Evolutionary conservation across 73 alveolate genomes (phyloP).

Genomic region (Tetrahymena elliotti): DNA sequence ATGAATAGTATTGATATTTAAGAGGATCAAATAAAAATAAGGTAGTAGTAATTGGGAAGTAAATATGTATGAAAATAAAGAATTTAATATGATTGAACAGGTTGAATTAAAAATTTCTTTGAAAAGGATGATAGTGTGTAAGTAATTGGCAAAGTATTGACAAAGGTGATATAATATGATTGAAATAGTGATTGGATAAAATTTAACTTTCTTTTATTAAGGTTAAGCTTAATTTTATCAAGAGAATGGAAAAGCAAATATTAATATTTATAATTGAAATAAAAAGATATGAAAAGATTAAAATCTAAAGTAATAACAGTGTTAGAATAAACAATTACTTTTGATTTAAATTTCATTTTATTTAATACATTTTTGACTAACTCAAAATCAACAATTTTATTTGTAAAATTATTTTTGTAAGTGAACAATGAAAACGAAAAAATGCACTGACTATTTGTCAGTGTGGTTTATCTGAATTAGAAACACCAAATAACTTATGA

Average conservation of each 20-base stretch:
- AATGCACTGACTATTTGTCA: background rate
- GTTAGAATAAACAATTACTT: background rate
- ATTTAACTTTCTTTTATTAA: background rate
- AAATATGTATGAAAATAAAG: too few species aligned
- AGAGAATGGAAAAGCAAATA: background rate
- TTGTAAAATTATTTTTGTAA: too few species aligned
- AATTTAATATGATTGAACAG: background rate
- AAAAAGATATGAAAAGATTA: background rate
- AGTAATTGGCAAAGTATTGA: background rate
- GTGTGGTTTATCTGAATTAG: too few species aligned
- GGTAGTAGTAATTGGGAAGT: too few species aligned
- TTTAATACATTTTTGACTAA: too few species aligned
- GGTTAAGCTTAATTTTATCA: background rate
- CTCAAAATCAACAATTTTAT: too few species aligned
- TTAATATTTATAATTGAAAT: background rate
- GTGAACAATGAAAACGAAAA: background rate
- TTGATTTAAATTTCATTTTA: too few species aligned
- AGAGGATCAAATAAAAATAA: too few species aligned
- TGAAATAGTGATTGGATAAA: background rate
- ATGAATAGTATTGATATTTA: too few species aligned
- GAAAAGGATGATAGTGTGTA: background rate
- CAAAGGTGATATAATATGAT: background rate
- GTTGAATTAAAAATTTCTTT: background rate
- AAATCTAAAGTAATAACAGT: background rate
- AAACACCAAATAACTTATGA: background rate